A percentile compares a stretch with the other conserved stretches of the same genome.
These are phyloP conservation scores for Penicillium flavigenum DNA, from an alignment of 495 filamentous ascomycete species.

Conservation along the genomic window DNA sequence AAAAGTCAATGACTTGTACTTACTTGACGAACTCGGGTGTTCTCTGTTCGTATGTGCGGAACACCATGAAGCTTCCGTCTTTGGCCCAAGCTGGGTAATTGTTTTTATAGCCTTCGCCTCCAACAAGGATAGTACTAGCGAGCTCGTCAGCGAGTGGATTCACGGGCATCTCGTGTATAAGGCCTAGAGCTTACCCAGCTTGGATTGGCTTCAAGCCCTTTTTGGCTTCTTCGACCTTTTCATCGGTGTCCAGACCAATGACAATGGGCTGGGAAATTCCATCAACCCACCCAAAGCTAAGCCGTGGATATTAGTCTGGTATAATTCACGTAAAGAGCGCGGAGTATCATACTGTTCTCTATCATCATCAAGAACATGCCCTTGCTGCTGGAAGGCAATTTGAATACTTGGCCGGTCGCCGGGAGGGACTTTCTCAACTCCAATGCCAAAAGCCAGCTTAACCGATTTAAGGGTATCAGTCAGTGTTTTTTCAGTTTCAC, in stretches of 20 bases:
- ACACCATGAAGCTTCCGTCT: constrained; percentile 9
- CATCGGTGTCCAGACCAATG: constrained; percentile 1
- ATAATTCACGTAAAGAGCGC: too few relatives aligned
- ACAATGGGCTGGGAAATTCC: constrained; percentile 6
- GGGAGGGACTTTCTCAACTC: too few relatives aligned
- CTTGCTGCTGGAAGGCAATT: not conserved
- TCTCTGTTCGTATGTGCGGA: constrained; percentile 7
- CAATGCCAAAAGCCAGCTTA: too few relatives aligned
- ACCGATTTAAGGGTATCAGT: not conserved
- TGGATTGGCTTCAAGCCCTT: constrained; percentile 3
- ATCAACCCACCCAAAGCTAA: constrained; percentile 9
- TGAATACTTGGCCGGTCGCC: not conserved
- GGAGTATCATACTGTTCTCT: not conserved
- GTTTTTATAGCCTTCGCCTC: not conserved
- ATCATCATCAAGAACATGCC: not conserved
- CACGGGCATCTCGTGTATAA: too few relatives aligned
- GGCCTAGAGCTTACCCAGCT: not conserved
- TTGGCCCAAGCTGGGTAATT: constrained; percentile 7
- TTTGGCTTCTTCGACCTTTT: not conserved
- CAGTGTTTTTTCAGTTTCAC: not conserved
- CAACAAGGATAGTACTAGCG: constrained; percentile 4
- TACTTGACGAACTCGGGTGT: constrained; percentile 2
- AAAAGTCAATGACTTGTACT: too few relatives aligned
- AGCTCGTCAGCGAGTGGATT: too few relatives aligned
- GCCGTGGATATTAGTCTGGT: too few relatives aligned